Conservation (phyloP, 176 grass and related monocot genomes). For the Carex scoparia region DNA sequence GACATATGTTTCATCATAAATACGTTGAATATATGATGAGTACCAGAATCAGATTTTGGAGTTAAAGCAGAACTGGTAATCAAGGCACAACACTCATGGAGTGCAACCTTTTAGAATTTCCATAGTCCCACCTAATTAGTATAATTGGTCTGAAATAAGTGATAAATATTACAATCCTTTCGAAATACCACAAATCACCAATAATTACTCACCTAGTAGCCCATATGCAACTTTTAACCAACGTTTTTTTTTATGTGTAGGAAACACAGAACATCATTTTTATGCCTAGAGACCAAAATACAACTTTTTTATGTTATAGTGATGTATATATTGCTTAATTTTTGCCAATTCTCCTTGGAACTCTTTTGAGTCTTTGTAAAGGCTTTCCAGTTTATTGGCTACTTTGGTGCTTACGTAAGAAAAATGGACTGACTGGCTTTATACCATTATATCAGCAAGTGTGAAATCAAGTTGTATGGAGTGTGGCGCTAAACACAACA, state of each 20-base stretch:
- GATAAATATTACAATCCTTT: too few relatives aligned
- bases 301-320: not conserved
- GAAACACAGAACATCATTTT: too few relatives aligned
- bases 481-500: not conserved
- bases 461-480: not conserved
- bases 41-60: too few relatives aligned
- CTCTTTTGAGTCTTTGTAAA: not conserved
- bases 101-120: too few relatives aligned
- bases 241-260: not conserved
- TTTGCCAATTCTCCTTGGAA: not conserved
- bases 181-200: too few relatives aligned
- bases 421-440: not conserved
- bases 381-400: not conserved
- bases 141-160: too few relatives aligned
- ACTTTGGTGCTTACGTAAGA: slow-evolving; percentile 1
- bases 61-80: too few relatives aligned
- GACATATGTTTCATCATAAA: too few relatives aligned
- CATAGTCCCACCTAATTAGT: too few relatives aligned
- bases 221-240: not conserved
- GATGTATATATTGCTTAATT: not conserved
- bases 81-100: too few relatives aligned
- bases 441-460: not conserved
- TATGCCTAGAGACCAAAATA: not conserved
- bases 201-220: too few relatives aligned
- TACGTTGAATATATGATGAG: too few relatives aligned